phyloP scores from a whole-genome alignment of 2,329 filamentous ascomycete species.

The Clonostachys rosea region DNA sequence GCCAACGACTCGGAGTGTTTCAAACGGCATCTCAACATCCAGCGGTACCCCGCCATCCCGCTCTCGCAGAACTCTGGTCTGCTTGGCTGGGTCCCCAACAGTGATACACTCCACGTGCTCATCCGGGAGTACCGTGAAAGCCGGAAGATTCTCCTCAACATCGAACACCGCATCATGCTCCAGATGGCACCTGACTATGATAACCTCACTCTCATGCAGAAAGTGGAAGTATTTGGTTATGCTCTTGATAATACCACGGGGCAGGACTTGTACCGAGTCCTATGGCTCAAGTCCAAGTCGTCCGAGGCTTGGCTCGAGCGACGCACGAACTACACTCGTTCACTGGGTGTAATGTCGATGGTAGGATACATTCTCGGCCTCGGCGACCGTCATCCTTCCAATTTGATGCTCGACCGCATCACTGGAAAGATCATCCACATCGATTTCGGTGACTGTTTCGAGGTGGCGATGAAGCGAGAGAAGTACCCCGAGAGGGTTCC shows the following conservation, averaged over 20 bases:
- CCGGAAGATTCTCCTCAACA: constrained; percentile 95
- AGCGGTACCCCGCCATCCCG: constrained; percentile 94
- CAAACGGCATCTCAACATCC: constrained; percentile 94
- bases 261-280: constrained; percentile 93
- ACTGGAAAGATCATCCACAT: constrained; percentile 98
- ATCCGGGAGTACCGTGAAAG: constrained; percentile 97
- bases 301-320: constrained; percentile 97
- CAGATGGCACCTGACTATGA: constrained; percentile 99
- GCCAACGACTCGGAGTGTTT: constrained; percentile 93
- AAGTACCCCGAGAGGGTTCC: constrained; percentile 97
- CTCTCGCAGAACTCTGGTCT: constrained; percentile 94
- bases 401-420: constrained; percentile 92
- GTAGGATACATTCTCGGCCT: constrained; percentile 98
- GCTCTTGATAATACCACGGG: constrained; percentile 98
- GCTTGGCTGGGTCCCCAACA: constrained; percentile 95
- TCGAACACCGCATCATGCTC: constrained; percentile 98
- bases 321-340: constrained; percentile 97
- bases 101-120: constrained; percentile 91
- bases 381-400: constrained; percentile 94
- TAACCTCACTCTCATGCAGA: constrained; percentile 98
- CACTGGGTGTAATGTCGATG: constrained; percentile 99
- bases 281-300: constrained; percentile 98
- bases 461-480: constrained; percentile 98
- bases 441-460: constrained; percentile 99
- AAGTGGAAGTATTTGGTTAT: constrained; percentile 99